Evolutionary conservation across 2,329 filamentous ascomycete species (phyloP).

Genomic region (Huntiella abstrusa): DNA sequence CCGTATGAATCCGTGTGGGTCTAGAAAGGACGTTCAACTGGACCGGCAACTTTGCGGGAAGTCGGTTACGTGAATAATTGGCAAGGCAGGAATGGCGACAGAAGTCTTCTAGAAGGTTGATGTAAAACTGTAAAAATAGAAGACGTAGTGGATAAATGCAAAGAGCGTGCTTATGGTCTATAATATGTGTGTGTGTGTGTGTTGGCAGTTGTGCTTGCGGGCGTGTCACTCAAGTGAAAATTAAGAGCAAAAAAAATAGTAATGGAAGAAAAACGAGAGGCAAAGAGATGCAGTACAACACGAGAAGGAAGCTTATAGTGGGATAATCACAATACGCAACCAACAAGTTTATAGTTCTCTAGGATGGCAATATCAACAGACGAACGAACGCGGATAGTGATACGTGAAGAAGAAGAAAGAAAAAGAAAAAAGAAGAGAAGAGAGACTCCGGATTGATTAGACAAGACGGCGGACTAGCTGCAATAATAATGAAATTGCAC

Average conservation of each 20-base stretch:
- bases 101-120: not conserved
- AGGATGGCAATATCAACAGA: constrained; percentile 5
- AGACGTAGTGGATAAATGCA: constrained; percentile 1
- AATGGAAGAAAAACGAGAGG: constrained; percentile 6
- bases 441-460: not conserved
- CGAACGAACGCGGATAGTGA: constrained; percentile 3
- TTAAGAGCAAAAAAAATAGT: not conserved
- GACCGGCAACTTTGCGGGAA: not conserved
- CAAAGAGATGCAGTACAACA: constrained; percentile 3
- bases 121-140: not conserved
- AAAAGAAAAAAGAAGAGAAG: not conserved
- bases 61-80: not conserved
- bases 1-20: no score
- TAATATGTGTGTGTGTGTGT: not conserved
- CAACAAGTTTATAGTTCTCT: not conserved
- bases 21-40: no score
- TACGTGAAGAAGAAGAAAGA: not conserved
- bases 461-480: not conserved
- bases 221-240: not conserved
- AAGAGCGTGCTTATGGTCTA: not conserved
- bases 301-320: not conserved
- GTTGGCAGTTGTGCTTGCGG: constrained; percentile 3
- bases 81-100: not conserved
- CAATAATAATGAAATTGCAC: no score
- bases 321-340: constrained; percentile 2